phyloP scores from a whole-genome alignment of 768 basidiomycete genomes.

The Collybia sp. region DNA sequence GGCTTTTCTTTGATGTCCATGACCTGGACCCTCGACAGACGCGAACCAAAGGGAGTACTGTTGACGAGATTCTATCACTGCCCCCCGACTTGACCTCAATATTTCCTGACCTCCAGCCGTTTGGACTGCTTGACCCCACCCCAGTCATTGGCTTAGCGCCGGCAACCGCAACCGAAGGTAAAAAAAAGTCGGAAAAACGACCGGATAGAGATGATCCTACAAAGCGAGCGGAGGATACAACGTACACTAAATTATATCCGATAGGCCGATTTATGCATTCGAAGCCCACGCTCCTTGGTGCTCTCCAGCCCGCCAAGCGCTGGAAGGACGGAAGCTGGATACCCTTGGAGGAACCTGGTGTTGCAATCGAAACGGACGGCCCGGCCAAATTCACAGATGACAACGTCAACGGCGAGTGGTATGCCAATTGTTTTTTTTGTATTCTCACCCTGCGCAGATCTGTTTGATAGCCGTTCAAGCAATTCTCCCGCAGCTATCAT shows the following conservation, averaged over 20 bases:
- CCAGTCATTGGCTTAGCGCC: slow-evolving; percentile 17
- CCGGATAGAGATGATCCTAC: slow-evolving; percentile 65
- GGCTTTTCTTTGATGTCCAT: slow-evolving; percentile 39
- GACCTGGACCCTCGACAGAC: slow-evolving; percentile 13
- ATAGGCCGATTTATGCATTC: slow-evolving; percentile 73
- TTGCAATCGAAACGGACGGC: slow-evolving; percentile 35
- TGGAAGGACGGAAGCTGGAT: slow-evolving; percentile 64
- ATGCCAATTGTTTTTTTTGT: not conserved
- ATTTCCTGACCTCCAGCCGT: slow-evolving; percentile 79
- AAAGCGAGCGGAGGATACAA: slow-evolving; percentile 75
- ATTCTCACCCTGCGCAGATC: slow-evolving; percentile 24
- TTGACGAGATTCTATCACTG: slow-evolving; percentile 18
- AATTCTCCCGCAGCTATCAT: slow-evolving; percentile 19
- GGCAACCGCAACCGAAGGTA: slow-evolving; percentile 28
- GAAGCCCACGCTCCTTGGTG: slow-evolving; percentile 81
- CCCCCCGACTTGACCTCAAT: slow-evolving; percentile 57
- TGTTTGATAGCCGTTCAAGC: slow-evolving; percentile 33
- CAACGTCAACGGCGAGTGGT: slow-evolving; percentile 40
- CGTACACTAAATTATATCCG: slow-evolving; percentile 71
- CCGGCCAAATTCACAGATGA: slow-evolving; percentile 42
- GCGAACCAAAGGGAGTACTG: slow-evolving; percentile 17
- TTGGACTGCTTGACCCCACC: slow-evolving; percentile 49
- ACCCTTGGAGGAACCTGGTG: slow-evolving; percentile 55
- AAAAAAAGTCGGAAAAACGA: slow-evolving; percentile 57
- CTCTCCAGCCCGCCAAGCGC: slow-evolving; percentile 77